Evolutionary conservation across 1,139 yeast genomes (phyloP), one percentile per base, ranked within the genome.

Genomic region (Kodamaea fungicola): DNA sequence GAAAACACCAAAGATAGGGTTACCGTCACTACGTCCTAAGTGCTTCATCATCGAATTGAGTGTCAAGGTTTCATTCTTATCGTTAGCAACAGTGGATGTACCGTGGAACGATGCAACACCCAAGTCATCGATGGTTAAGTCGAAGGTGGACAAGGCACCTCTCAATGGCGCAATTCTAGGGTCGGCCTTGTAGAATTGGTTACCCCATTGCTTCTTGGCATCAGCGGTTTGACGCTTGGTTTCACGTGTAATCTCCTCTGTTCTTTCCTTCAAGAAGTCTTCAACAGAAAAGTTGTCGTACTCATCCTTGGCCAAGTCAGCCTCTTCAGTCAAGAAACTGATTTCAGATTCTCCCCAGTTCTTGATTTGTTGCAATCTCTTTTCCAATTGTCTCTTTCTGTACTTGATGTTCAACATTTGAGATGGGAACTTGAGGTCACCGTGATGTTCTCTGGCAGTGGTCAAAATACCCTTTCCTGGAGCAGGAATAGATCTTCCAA

Each of bases 71-170:
- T 92, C 98, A 64, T 92, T 92, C 87, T 92, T 92, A 64, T 92
- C 98, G 62, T 92, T 92, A 47, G 98, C 98, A 71, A 81, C 84
- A 45, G 98, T 92, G 26, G 97, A 90, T 32, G 98, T 92, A 71
- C 98, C 98, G 61, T 92, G 99, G 95, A 92, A 89, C n/a, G 97
- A 90, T 42, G 97, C 94, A 53, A 90, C 97, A 39, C 87, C 96
- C 59, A 92, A 73, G 59, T 92, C 99, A 63, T 92, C 99, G 58
- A 94, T 75, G 39, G 96, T 83, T 61, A 92, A 80, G 59, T 90
- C 89, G 70, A 80, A 92, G 32, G 95, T 78, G 43, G 97, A 97
- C 64, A 92, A 78, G 21, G 97, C 88, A 50, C 98, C 99, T 73
- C 97, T 85, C 52, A 92, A 70, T 55, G 98, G 97, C 49, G 99